Conservation (phyloP, 129 eudicot species). For the Kitagawia praeruptora region DNA sequence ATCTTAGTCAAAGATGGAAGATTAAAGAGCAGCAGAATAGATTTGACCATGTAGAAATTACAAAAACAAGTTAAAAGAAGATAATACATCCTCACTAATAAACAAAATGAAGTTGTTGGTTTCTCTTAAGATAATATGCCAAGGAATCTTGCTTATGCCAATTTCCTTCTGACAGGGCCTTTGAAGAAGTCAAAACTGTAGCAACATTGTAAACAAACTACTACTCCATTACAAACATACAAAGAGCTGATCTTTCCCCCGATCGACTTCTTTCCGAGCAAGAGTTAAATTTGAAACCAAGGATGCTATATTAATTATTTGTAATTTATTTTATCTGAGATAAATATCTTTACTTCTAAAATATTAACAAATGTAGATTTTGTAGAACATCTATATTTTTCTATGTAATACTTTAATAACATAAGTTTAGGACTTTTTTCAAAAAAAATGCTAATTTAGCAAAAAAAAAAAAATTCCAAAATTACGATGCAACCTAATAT, state of each 20-base stretch:
- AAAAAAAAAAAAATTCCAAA: too few species aligned
- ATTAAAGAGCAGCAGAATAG: neutral
- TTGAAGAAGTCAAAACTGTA: constrained; percentile 93
- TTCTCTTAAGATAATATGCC: constrained; percentile 7
- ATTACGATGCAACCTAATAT: too few species aligned
- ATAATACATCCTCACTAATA: constrained; percentile 9
- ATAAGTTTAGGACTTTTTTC: too few species aligned
- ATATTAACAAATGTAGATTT: too few species aligned
- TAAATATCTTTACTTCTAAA: too few species aligned
- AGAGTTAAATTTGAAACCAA: too few species aligned
- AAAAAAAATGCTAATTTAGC: too few species aligned
- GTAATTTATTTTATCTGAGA: too few species aligned
- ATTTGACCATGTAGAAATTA: constrained; percentile 2
- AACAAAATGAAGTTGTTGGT: constrained; percentile 16
- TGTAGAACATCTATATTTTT: too few species aligned
- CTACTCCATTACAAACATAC: neutral
- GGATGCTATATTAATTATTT: too few species aligned
- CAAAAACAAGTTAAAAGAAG: neutral
- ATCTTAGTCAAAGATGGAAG: neutral
- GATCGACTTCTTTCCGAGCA: neutral
- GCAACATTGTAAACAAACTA: constrained; percentile 7
- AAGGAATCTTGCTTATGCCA: constrained; percentile 26
- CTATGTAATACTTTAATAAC: too few species aligned
- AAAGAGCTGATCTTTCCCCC: neutral
- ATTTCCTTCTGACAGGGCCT: constrained; percentile 81